Evolutionary conservation across 2,329 filamentous ascomycete species (phyloP), one percentile per base, ranked within the genome.

Genomic region (Ophiocordyceps camponoti-rufipedis): DNA sequence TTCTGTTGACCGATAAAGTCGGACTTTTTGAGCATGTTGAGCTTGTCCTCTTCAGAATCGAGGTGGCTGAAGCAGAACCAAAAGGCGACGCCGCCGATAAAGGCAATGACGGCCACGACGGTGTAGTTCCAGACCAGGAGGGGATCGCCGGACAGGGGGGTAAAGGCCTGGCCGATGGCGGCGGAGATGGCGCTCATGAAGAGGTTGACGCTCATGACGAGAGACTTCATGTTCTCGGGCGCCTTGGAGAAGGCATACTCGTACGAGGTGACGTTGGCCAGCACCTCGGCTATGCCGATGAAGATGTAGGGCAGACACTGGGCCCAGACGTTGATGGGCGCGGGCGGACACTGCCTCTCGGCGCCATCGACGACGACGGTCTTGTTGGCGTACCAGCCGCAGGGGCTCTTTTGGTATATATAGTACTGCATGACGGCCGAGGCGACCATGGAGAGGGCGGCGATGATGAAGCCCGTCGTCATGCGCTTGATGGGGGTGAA

Each of bases 401-500:
- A 85, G 0, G 70, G 66, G 9, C 74, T 76, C 46, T 63, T 62
- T 56, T 72, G 58, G 68, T 87, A 86, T 56, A 81, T 78, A 58
- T 70, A 78, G 55, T 74, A 57, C 52, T 77, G 72, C 59, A 74
- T 69, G 32, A 78, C 69, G 40, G 70, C 67, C 1, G 73, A 68
- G 42, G 67, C 71, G 46, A 74, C 58, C 74, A 78, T 78, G 47
- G 81, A 74, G 18, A 77, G 55, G 3, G 75, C 66, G 16, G 74
- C 80, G 47, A 82, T 67, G 51, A 77, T 60, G 68, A 87, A 87
- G 44, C 82, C 84, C 7, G 68, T 59, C 1, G 80, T 71, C 62
- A 88, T 86, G 58, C 79, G 79, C 67, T 80, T 85, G 64, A 87
- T 81, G 40, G 82, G 84, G 0, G 73, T 82, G 66, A 87, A 84